A percentile compares a stretch with the other conserved stretches of the same genome.
Conservation (phyloP, 2,329 filamentous ascomycete genomes). For the Cryphonectria nitschkei region DNA sequence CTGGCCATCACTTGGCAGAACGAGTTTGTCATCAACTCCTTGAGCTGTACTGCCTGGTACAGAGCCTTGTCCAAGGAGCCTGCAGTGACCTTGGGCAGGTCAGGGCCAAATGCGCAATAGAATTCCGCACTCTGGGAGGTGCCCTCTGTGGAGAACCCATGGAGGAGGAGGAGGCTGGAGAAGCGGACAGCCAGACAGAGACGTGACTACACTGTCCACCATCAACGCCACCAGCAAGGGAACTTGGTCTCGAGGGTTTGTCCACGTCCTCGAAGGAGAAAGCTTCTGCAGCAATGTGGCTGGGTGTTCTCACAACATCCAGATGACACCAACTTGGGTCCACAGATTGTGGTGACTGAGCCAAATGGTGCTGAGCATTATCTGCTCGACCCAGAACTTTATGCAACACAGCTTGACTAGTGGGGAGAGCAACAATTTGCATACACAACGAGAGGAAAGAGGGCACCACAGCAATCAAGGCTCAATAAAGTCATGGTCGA, state of each 20-base stretch:
- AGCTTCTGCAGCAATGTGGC: constrained; percentile 8
- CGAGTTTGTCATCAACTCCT: constrained; percentile 18
- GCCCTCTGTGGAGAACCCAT: neutral
- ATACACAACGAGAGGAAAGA: neutral
- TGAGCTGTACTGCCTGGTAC: constrained; percentile 16
- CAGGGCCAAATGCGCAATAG: constrained; percentile 3
- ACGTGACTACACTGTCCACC: neutral
- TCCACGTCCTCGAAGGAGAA: neutral
- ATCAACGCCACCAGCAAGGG: neutral
- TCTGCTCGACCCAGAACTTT: constrained; percentile 15
- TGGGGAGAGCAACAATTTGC: neutral
- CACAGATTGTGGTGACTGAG: constrained; percentile 24
- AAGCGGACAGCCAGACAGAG: neutral
- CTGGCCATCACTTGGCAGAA: constrained; percentile 19
- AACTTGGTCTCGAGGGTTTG: neutral
- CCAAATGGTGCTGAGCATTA: constrained; percentile 16
- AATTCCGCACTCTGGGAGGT: neutral
- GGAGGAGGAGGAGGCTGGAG: neutral
- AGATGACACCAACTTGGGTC: constrained; percentile 21
- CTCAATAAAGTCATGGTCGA: neutral
- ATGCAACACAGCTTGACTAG: constrained; percentile 9
- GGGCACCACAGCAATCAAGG: neutral
- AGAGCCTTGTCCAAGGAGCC: neutral
- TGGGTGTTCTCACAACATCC: constrained; percentile 20
- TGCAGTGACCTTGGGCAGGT: neutral